Conservation (phyloP, 352 stramenopile species). For the Phytophthora nicotianae region DNA sequence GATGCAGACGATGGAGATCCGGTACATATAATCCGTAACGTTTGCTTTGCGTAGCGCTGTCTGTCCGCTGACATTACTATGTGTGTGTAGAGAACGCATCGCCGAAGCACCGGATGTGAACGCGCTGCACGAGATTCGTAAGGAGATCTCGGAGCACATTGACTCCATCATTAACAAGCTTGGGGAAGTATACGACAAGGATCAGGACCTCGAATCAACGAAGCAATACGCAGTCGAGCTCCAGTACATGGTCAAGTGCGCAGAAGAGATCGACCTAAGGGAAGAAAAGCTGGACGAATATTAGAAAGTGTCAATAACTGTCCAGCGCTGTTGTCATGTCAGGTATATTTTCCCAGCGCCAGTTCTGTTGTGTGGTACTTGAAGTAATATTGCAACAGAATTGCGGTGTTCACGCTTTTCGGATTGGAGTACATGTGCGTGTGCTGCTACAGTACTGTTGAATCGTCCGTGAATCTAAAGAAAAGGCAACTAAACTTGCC, state of each 20-base stretch:
- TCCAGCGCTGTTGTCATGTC: slow-evolving; percentile 13
- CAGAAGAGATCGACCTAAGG: slow-evolving; percentile 75
- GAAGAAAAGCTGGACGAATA: slow-evolving; percentile 77
- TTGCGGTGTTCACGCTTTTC: no score
- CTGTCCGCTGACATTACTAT: slow-evolving; percentile 10
- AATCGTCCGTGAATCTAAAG: not conserved
- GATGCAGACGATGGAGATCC: slow-evolving; percentile 89
- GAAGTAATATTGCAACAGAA: no score
- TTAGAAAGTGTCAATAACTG: slow-evolving; percentile 7
- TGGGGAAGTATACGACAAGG: slow-evolving; percentile 73
- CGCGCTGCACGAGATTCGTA: slow-evolving; percentile 61
- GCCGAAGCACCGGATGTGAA: slow-evolving; percentile 57
- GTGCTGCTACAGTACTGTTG: no score
- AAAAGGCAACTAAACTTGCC: not conserved
- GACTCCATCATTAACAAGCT: slow-evolving; percentile 76
- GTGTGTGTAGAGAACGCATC: slow-evolving; percentile 65
- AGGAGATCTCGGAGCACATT: slow-evolving; percentile 69
- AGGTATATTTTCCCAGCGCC: slow-evolving; percentile 10
- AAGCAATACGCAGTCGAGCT: slow-evolving; percentile 76
- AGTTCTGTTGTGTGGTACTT: slow-evolving; percentile 17
- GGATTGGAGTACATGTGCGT: no score
- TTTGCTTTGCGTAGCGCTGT: not conserved
- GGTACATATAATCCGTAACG: slow-evolving; percentile 32
- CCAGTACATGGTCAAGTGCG: slow-evolving; percentile 89
- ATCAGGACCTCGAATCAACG: slow-evolving; percentile 78